Evolutionary conservation across 1,284 basidiomycete genomes (phyloP), one percentile per base, ranked within the genome.

Genomic region (Tetrapyrgos nigripes): DNA sequence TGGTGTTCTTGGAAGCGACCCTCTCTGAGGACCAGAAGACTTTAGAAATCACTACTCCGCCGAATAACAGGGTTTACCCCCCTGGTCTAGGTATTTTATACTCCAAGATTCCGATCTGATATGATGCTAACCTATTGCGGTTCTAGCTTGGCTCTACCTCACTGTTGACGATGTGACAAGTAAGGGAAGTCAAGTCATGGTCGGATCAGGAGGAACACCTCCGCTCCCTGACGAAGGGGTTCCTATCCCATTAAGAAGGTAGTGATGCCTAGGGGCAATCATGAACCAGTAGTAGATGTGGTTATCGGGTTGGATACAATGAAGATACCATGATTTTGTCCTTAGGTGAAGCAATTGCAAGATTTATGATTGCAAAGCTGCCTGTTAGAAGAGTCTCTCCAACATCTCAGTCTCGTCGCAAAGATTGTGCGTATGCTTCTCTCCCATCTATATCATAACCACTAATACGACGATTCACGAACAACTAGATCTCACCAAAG

Each of bases 161-260:
- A 80, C 65, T 61, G 73, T 84, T 26, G 79, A 83, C 60, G 83
- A 80, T 29, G 78, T 85, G 3, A 78, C 80, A 3, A 80, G 78
- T 52, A 62, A 69, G 21, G 83, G 81, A 14, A 71, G 70, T 48
- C 73, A 75, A 61, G 70, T 82, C 9, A 75, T 83, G 69, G 66
- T 84, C 50, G 83, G 83, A n/a, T 74, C 67, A 57, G 79, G 79
- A 4, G 56, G 43, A 31, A 35, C 73, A 2, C 73, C 73, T 52
- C 55, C 55, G 2, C 48, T 56, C 4, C 35, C 35, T 21, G 55
- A 56, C 21, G 48, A 56, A 28, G 55, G 55, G 9, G 19, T 56
- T 11, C 47, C 33, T 4, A 35, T 53, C n/a, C 47, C 44, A 45
- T 23, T n/a, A n/a, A n/a, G n/a, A n/a, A n/a, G n/a, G n/a, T n/a